Evolutionary conservation across 2,329 filamentous ascomycete species (phyloP), one percentile per base, ranked within the genome.

Genomic region (Colletotrichum gigasporum): DNA sequence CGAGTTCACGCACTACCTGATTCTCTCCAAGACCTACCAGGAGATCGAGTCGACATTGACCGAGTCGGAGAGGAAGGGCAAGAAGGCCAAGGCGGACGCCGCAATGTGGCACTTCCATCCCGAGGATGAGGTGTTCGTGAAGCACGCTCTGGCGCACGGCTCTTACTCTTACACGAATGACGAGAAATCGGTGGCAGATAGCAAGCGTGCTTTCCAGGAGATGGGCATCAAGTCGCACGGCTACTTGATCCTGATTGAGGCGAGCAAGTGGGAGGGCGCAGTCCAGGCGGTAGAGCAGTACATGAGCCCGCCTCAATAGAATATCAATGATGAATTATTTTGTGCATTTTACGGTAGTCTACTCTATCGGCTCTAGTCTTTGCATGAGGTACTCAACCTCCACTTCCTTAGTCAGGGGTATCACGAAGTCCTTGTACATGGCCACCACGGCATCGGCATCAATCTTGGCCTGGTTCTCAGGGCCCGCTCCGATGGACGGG

Each of bases 381-480:
- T 98, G 93, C 93, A 99, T 97, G 70, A 99, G 83, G 76, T 99
- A 99, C 72, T 99, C 96, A 9, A 99, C 94, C 83, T 99, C 96
- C 39, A 99, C 95, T 68, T 94, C 91, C 79, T 99, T 99, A n/a
- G 96, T 99, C 76, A 98, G 79, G 0, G 96, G 96, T 71, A 99
- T 99, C 65, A 99, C 94, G 79, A 92, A 92, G 76, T 97, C 87
- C 85, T 89, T 88, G 80, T 97, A 97, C 91, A 97, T 95, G 67
- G 86, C 84, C 53, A 97, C 93, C 22, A 97, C 93, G 1, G 94
- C 94, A 65, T 98, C 93, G 2, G 92, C 92, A 74, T 98, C 90
- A 73, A 99, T 96, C 85, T 98, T 98, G 68, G 82, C 83, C 59
- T 83, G 81, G n/a, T 83, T 85, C 14, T 85, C 82, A 6, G 81